phyloP scores from a whole-genome alignment of 78 protist genomes.

The Anaeramoeba flamelloides region DNA sequence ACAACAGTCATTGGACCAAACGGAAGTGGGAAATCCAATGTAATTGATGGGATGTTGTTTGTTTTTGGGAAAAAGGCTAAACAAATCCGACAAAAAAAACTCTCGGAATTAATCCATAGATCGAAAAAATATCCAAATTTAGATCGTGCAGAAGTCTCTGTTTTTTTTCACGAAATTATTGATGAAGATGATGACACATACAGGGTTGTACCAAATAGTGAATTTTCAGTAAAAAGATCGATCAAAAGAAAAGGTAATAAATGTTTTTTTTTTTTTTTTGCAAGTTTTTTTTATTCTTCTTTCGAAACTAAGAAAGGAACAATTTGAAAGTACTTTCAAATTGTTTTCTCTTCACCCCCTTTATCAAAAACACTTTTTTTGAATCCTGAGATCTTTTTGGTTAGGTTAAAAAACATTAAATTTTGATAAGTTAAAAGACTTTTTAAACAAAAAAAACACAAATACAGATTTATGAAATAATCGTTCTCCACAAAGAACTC shows the following conservation, averaged over 20 bases:
- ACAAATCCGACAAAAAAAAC: conserved; percentile 67
- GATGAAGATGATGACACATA: conserved; percentile 30
- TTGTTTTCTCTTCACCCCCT: no score
- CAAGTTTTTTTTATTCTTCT: no score
- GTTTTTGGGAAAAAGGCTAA: conserved; percentile 90
- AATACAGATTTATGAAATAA: no score
- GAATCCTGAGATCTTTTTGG: no score
- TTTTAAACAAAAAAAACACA: no score
- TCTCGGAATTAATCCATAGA: conserved; percentile 87
- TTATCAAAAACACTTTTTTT: no score
- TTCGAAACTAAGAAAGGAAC: no score
- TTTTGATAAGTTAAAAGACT: no score
- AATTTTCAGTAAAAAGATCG: not conserved
- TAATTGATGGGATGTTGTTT: conserved; percentile 94
- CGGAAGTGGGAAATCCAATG: conserved; percentile 98
- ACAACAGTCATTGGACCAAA: conserved; percentile 92
- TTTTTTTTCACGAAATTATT: conserved; percentile 71
- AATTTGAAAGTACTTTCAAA: no score
- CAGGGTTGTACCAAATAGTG: not conserved
- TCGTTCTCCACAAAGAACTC: no score
- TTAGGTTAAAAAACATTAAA: no score
- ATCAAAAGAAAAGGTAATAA: not conserved
- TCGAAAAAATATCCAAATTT: conserved; percentile 48
- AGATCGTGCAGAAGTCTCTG: conserved; percentile 54
- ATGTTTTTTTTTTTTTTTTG: no score